phyloP scores from a whole-genome alignment of 1,284 basidiomycete species.

The Paramarasmius palmivorus region DNA sequence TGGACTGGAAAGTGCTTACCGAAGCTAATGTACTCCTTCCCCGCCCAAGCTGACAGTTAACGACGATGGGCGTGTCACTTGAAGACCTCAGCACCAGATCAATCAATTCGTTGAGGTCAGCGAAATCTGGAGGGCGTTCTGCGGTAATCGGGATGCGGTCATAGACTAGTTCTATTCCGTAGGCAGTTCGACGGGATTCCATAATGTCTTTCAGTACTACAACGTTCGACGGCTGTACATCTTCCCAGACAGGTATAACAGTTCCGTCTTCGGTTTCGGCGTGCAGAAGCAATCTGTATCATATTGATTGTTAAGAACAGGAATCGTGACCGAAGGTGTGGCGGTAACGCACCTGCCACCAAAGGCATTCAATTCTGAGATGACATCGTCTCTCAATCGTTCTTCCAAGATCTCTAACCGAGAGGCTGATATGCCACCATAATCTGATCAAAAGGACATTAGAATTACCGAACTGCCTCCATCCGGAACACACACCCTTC shows the following conservation, averaged over 20 bases:
- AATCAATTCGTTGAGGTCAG: conserved; percentile 76
- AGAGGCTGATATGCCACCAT: conserved; percentile 88
- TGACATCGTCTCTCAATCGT: conserved; percentile 87
- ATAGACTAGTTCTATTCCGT: conserved; percentile 72
- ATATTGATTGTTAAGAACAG: conserved; percentile 2
- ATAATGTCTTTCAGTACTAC: conserved; percentile 91
- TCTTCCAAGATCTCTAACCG: conserved; percentile 91
- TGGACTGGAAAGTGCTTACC: conserved; percentile 40
- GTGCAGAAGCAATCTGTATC: conserved; percentile 77
- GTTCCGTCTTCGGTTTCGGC: conserved; percentile 88
- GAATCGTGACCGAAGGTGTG: not conserved
- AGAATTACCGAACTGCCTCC: not conserved
- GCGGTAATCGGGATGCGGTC: conserved; percentile 91
- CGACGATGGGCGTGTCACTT: conserved; percentile 79
- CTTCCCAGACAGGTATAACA: conserved; percentile 96
- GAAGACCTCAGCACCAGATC: conserved; percentile 80
- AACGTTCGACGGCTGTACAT: conserved; percentile 77
- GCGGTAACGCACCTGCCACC: conserved; percentile 64
- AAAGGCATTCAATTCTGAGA: conserved; percentile 80
- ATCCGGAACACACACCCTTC: conserved; percentile 55
- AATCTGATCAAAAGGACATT: conserved; percentile 68
- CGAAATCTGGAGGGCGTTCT: conserved; percentile 70
- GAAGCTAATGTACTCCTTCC: conserved; percentile 93
- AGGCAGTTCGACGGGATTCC: conserved; percentile 52
- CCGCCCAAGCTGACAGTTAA: conserved; percentile 96